Evolutionary conservation across 75 land plant species (phyloP).

Genomic region (Cupressus sempervirens): DNA sequence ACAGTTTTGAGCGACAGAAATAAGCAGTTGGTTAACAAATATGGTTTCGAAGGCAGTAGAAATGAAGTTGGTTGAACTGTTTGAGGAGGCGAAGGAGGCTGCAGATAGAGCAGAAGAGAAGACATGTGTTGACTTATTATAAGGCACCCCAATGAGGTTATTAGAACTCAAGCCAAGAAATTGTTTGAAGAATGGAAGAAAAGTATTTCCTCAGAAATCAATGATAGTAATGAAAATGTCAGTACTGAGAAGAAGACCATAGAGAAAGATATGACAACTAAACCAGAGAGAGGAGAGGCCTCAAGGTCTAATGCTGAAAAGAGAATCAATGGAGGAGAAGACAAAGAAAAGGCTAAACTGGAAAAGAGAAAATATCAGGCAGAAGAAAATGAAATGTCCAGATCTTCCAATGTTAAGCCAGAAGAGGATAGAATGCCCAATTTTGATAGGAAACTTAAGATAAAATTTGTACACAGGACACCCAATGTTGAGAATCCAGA

Average conservation of each 20-base stretch:
- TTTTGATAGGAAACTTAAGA: no score
- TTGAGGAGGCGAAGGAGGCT: conserved; percentile 35
- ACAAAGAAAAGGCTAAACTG: neutral
- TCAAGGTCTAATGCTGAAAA: neutral
- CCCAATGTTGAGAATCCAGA: no score
- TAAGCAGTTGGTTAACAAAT: neutral
- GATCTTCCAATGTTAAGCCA: neutral
- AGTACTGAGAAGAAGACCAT: no score
- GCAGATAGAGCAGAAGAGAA: conserved; percentile 39
- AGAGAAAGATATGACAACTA: neutral
- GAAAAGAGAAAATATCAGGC: neutral
- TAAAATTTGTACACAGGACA: no score
- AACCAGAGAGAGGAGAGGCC: neutral
- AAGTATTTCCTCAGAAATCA: conserved; percentile 28
- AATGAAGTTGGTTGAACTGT: conserved; percentile 31
- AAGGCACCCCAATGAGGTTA: conserved; percentile 23
- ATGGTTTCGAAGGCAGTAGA: neutral
- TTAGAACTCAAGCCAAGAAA: conserved; percentile 23
- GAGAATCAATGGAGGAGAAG: neutral
- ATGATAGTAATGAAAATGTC: neutral
- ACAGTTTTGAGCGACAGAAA: no score
- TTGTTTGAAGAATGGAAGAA: conserved; percentile 35
- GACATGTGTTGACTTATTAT: conserved; percentile 32
- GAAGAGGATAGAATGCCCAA: no score
- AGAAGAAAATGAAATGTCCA: neutral